These are phyloP conservation scores for Ogataea pignaliae DNA, from an alignment of 805 yeast species.

Conservation along the genomic window DNA sequence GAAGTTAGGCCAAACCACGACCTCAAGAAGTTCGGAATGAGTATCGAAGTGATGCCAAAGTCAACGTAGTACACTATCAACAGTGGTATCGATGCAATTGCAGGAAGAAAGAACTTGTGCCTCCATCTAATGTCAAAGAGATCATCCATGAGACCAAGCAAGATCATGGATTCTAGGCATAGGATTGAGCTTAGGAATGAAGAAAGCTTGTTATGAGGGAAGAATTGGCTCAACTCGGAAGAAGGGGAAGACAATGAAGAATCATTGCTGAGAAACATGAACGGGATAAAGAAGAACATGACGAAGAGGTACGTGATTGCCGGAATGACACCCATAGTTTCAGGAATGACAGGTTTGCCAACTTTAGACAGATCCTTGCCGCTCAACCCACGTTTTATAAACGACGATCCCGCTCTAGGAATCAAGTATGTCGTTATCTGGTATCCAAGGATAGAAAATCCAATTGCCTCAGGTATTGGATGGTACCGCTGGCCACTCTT, in stretches of 20 bases:
- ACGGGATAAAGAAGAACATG: conserved; percentile 84
- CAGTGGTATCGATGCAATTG: conserved; percentile 88
- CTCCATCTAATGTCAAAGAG: conserved; percentile 96
- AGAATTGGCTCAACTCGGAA: conserved; percentile 26
- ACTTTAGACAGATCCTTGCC: conserved; percentile 81
- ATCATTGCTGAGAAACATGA: conserved; percentile 65
- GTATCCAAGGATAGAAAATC: conserved; percentile 67
- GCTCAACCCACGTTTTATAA: conserved; percentile 72
- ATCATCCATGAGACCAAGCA: conserved; percentile 90
- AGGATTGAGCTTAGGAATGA: conserved; percentile 82
- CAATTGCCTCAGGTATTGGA: conserved; percentile 58
- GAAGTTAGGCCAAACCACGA: conserved; percentile 33
- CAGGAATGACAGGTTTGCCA: conserved; percentile 77
- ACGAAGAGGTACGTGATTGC: conserved; percentile 76
- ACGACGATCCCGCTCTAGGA: conserved; percentile 63
- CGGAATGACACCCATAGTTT: conserved; percentile 86
- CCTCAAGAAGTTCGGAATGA: conserved; percentile 68
- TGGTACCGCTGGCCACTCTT: conserved; percentile 19
- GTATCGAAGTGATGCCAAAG: conserved; percentile 84
- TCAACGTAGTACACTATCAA: conserved; percentile 89
- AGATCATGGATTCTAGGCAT: conserved; percentile 76
- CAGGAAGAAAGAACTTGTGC: conserved; percentile 93
- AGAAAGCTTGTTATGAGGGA: conserved; percentile 80
- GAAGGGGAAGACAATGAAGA: background rate
- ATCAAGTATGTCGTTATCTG: conserved; percentile 54